Base-by-base conservation (phyloP, 768 basidiomycete genomes). In the Auricularia sp. region DNA sequence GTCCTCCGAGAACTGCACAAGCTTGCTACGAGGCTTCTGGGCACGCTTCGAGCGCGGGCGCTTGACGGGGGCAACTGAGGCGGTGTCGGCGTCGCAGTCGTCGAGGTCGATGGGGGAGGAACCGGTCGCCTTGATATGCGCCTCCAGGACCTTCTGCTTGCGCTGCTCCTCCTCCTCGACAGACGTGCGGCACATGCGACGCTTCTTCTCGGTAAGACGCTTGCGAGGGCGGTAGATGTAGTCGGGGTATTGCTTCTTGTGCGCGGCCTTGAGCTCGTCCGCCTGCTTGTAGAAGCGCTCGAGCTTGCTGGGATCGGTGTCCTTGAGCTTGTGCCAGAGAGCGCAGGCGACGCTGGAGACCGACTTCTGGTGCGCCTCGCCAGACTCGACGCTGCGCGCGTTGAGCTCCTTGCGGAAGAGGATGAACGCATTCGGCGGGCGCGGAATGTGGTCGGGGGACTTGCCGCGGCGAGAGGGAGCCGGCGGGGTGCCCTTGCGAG, bases 341-440 rank as follows among this genome's bases (percentile, higher is more conserved):
- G 23, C 56, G 56, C 56, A 35, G 56, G 56, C 56, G 56, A 35
- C 56, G 56, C 56, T 35, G 23, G 29, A 33, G 23, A 59, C 29
- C 16, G 56, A 29, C 56, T 59, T 59, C 56, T 59, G 56, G 29
- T 59, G 56, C 56, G 56, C 23, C 56, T 59, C 56, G 23, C 56
- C 56, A 8, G 29, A 12, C 16, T 14, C 6, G 8, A 33, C 34
- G 56, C 29, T 35, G 16, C 23, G 14, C 5, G 14, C 29, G 56
- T 59, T 88, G 75, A 91, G 91, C 0, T 87, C 86, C 0, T 88
- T 88, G 66, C 90, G 86, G 79, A 91, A 92, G 70, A 92, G 82
- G 71, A 91, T 92, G 77, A 92, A 92, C 33, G 90, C 90, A 70
- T 92, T 91, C 2, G 90, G 88, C 1, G 90, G 90, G 53, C 90